Percentiles rank a stretch among this genome's conserved stretches.
phyloP scores from a whole-genome alignment of 495 filamentous ascomycete genomes.

The Penicillium ochrochloron region DNA sequence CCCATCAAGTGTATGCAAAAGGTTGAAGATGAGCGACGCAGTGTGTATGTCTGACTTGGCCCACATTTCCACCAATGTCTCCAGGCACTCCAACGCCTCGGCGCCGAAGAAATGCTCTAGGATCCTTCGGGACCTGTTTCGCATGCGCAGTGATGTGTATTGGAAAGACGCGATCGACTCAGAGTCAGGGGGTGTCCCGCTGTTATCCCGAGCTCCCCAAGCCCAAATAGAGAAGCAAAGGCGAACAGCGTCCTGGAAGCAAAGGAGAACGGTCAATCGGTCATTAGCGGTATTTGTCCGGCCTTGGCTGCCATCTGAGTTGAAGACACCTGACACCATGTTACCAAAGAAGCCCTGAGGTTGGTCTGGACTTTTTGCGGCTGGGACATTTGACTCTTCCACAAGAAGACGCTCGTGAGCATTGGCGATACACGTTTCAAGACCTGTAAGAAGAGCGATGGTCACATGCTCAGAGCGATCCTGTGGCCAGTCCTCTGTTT shows the following conservation, averaged over 20 bases:
- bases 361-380: slow-evolving; percentile 79
- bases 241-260: slow-evolving; percentile 92
- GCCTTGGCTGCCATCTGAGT: slow-evolving; percentile 73
- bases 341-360: slow-evolving; percentile 93
- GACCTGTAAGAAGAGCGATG: slow-evolving; percentile 80
- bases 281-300: slow-evolving; percentile 87
- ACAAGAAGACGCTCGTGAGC: slow-evolving; percentile 82
- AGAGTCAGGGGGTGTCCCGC: slow-evolving; percentile 60
- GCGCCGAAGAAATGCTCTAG: slow-evolving; percentile 92
- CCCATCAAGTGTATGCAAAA: slow-evolving; percentile 89
- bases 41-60: slow-evolving; percentile 47
- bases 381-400: slow-evolving; percentile 71
- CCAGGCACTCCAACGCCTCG: slow-evolving; percentile 92
- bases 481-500: slow-evolving; percentile 49
- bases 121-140: slow-evolving; percentile 83
- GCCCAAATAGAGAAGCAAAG: slow-evolving; percentile 95
- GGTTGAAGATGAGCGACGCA: slow-evolving; percentile 67
- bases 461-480: slow-evolving; percentile 52
- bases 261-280: slow-evolving; percentile 88
- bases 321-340: slow-evolving; percentile 93
- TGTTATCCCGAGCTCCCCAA: slow-evolving; percentile 74
- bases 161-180: slow-evolving; percentile 81
- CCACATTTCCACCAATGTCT: slow-evolving; percentile 89
- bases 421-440: slow-evolving; percentile 86
- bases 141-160: slow-evolving; percentile 86